phyloP scores from a whole-genome alignment of 2,329 filamentous ascomycete genomes.

The Fusarium luffae region DNA sequence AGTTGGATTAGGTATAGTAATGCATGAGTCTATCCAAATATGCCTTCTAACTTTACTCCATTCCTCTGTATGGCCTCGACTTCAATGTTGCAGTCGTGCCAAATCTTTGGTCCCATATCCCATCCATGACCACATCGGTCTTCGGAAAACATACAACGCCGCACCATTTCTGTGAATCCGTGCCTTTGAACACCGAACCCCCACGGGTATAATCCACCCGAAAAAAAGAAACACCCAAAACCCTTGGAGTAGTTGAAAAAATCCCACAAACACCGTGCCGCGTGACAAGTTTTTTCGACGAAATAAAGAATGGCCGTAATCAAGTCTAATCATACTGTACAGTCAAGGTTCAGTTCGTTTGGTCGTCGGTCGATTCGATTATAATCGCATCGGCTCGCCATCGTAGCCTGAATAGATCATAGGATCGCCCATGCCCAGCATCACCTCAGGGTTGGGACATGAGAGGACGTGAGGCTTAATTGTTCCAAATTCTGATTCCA shows the following conservation, averaged over 20 bases:
- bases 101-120: slow-evolving; percentile 14
- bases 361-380: slow-evolving; percentile 28
- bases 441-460: slow-evolving; percentile 64
- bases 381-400: slow-evolving; percentile 57
- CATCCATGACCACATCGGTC: slow-evolving; percentile 15
- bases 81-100: slow-evolving; percentile 10
- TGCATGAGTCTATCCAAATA: slow-evolving; percentile 32
- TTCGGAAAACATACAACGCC: slow-evolving; percentile 27
- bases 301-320: slow-evolving; percentile 42
- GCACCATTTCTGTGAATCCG: slow-evolving; percentile 9
- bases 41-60: slow-evolving; percentile 24
- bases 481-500: slow-evolving; percentile 64
- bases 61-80: slow-evolving; percentile 1
- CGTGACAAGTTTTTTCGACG: slow-evolving; percentile 39
- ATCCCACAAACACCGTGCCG: slow-evolving; percentile 38
- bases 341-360: slow-evolving; percentile 26
- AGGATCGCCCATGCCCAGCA: slow-evolving; percentile 67
- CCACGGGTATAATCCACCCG: slow-evolving; percentile 21
- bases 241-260: background rate
- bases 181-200: slow-evolving; percentile 25
- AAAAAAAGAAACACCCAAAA: slow-evolving; percentile 4
- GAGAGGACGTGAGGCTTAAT: slow-evolving; percentile 67
- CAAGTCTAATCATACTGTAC: slow-evolving; percentile 42
- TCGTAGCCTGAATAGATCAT: slow-evolving; percentile 69
- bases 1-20: slow-evolving; percentile 31